Percentiles rank a stretch among this genome's conserved stretches.
Conservation (phyloP, 2,329 filamentous ascomycete species). For the Fusarium redolens region DNA sequence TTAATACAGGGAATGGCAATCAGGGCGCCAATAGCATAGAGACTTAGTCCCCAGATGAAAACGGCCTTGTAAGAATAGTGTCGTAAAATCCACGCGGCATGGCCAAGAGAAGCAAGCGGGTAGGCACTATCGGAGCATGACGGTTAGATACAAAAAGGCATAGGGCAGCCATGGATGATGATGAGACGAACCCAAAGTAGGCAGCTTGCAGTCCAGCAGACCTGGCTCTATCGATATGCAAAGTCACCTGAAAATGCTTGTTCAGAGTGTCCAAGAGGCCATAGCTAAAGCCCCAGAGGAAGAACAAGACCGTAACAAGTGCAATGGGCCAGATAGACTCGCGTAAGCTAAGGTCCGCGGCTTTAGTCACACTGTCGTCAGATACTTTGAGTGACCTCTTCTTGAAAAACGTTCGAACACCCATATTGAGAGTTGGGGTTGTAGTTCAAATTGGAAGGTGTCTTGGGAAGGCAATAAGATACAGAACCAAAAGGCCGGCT, state of each 20-base stretch:
- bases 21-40: constrained; percentile 71
- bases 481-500: too few relatives aligned
- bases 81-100: constrained; percentile 72
- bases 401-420: constrained; percentile 57
- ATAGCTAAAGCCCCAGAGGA: constrained; percentile 61
- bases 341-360: constrained; percentile 69
- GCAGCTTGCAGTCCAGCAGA: constrained; percentile 62
- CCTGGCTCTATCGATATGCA: constrained; percentile 57
- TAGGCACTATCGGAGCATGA: too few relatives aligned
- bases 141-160: too few relatives aligned
- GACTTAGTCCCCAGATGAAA: constrained; percentile 74
- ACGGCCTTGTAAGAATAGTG: constrained; percentile 74
- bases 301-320: constrained; percentile 62
- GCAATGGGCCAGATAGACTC: constrained; percentile 74
- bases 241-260: constrained; percentile 60
- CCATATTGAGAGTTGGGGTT: constrained; percentile 48
- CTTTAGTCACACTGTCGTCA: constrained; percentile 55
- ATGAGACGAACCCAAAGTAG: constrained; percentile 63
- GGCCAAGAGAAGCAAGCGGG: constrained; percentile 75
- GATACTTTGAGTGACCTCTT: constrained; percentile 58
- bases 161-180: constrained; percentile 41
- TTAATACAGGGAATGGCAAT: constrained; percentile 67
- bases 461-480: too few relatives aligned
- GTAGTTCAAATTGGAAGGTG: not conserved
- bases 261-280: constrained; percentile 62